Conservation (phyloP, 2,329 filamentous ascomycete species). For the Penicillium psychrosexuale region DNA sequence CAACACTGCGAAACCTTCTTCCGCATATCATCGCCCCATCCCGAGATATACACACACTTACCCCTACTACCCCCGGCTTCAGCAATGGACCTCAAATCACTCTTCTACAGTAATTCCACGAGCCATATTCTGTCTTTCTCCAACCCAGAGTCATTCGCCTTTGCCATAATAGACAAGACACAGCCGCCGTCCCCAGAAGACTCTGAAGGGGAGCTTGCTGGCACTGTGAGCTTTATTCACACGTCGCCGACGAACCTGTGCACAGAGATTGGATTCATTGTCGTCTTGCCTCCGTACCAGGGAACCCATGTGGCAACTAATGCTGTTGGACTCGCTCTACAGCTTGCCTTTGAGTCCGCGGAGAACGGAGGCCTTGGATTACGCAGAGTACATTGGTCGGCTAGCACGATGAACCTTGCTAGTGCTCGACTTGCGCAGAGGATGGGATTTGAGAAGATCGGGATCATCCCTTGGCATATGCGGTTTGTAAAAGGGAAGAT, state of each 20-base stretch:
- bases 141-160: slow-evolving; percentile 17
- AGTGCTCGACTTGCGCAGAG: slow-evolving; percentile 16
- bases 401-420: slow-evolving; percentile 16
- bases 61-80: slow-evolving; percentile 7
- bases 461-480: slow-evolving; percentile 17
- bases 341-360: slow-evolving; percentile 2
- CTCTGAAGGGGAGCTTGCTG: slow-evolving; percentile 16
- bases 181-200: slow-evolving; percentile 14
- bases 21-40: slow-evolving; percentile 7
- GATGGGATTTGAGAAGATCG: slow-evolving; percentile 18
- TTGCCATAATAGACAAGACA: slow-evolving; percentile 21
- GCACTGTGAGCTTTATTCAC: slow-evolving; percentile 16
- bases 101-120: slow-evolving; percentile 6
- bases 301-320: slow-evolving; percentile 16
- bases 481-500: slow-evolving; percentile 15
- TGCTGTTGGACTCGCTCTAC: slow-evolving; percentile 14
- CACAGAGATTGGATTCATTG: slow-evolving; percentile 19
- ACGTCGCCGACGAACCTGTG: slow-evolving; percentile 10
- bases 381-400: slow-evolving; percentile 13
- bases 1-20: slow-evolving; percentile 14
- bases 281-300: slow-evolving; percentile 20
- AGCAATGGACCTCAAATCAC: slow-evolving; percentile 5
- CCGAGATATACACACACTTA: slow-evolving; percentile 18
- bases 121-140: slow-evolving; percentile 15
- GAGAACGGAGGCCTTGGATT: slow-evolving; percentile 15